Evolutionary conservation across 2,329 filamentous ascomycete species (phyloP).

Genomic region (Fusarium falciforme): DNA sequence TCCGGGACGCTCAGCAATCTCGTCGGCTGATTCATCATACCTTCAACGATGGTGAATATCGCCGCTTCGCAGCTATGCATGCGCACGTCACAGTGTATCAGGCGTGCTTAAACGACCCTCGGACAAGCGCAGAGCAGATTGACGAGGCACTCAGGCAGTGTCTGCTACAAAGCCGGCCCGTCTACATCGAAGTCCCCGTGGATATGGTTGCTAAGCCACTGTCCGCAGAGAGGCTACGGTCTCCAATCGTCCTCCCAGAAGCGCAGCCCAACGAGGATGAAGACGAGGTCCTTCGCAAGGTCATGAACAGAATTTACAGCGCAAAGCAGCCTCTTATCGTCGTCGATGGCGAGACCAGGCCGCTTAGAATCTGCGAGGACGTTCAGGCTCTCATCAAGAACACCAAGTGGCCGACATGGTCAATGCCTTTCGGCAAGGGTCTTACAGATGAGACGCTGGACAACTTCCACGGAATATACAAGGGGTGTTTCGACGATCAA

Average conservation of each 20-base stretch:
- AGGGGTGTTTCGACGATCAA: background rate
- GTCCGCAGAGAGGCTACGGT: background rate
- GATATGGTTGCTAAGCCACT: background rate
- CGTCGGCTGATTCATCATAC: conserved; percentile 64
- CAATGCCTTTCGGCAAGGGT: background rate
- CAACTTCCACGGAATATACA: background rate
- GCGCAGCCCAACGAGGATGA: background rate
- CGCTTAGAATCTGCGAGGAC: conserved; percentile 54
- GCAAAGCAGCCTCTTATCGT: conserved; percentile 62
- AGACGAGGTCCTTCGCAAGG: conserved; percentile 36
- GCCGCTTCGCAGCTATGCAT: conserved; percentile 62
- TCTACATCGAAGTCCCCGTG: background rate
- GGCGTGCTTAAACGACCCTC: conserved; percentile 55
- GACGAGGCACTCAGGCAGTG: background rate
- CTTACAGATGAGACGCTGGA: background rate
- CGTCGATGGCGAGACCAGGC: conserved; percentile 61
- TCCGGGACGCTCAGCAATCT: conserved; percentile 53
- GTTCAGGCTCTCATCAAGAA: conserved; percentile 55
- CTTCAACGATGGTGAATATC: conserved; percentile 65
- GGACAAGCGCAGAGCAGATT: conserved; percentile 37
- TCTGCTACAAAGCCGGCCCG: background rate
- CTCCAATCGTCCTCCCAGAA: background rate
- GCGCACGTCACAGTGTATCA: conserved; percentile 62
- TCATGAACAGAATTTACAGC: conserved; percentile 56
- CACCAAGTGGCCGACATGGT: conserved; percentile 59